A percentile compares a stretch with the other conserved stretches of the same genome.
These are phyloP conservation scores for Tephrocybe sp. DNA, from an alignment of 768 basidiomycete species.

Conservation along the genomic window DNA sequence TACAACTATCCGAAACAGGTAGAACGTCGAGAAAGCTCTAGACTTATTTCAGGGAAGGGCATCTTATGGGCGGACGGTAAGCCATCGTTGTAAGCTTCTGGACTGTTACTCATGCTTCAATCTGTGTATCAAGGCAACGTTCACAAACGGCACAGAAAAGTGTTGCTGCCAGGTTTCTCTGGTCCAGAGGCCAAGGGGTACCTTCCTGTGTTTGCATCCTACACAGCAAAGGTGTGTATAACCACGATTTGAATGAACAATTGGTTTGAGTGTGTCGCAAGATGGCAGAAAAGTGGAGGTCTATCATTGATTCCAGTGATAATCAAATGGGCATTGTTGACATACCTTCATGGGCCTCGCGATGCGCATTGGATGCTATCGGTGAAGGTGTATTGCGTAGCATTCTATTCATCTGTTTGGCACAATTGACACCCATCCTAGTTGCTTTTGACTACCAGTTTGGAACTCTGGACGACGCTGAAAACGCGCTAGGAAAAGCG, in stretches of 20 bases:
- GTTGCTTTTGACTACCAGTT: constrained; percentile 53
- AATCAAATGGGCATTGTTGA: constrained; percentile 31
- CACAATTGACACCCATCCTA: constrained; percentile 7
- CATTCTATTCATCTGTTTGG: neutral
- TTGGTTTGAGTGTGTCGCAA: constrained; percentile 15
- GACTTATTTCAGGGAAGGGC: constrained; percentile 33
- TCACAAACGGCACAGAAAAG: constrained; percentile 46
- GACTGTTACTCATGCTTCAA: too few relatives aligned
- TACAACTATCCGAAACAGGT: constrained; percentile 41
- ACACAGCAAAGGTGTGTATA: constrained; percentile 27
- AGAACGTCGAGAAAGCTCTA: constrained; percentile 33
- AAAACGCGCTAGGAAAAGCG: constrained; percentile 36
- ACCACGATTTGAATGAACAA: constrained; percentile 5
- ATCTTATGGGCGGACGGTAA: constrained; percentile 41
- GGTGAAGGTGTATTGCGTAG: constrained; percentile 36
- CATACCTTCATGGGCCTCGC: constrained; percentile 37
- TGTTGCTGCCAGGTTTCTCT: constrained; percentile 46
- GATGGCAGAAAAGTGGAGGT: constrained; percentile 39
- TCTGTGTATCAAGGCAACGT: constrained; percentile 29
- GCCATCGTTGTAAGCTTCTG: neutral
- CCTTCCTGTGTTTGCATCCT: constrained; percentile 36
- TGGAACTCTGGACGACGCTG: constrained; percentile 32
- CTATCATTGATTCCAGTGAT: constrained; percentile 26
- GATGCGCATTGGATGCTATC: constrained; percentile 48
- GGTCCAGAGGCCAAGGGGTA: constrained; percentile 38